Evolutionary conservation across 106 monocot species (phyloP).

Genomic region (Apostasia ramifera): DNA sequence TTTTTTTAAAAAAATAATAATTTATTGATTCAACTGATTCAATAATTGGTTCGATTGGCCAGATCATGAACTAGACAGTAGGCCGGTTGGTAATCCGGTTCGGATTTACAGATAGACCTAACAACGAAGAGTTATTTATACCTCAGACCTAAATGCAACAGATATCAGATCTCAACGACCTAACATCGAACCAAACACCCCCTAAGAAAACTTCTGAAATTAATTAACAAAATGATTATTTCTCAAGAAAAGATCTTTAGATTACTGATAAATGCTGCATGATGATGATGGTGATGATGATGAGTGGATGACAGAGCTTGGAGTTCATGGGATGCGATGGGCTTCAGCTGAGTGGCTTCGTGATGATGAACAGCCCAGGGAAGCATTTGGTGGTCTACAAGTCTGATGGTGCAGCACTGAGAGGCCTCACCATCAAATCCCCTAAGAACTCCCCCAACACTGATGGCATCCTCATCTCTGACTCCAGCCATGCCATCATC

Average conservation of each 20-base stretch:
- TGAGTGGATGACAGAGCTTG: constrained; percentile 3
- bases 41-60: neutral
- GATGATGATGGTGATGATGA: neutral
- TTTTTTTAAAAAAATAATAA: neutral
- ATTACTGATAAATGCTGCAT: neutral
- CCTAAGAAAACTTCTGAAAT: neutral
- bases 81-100: neutral
- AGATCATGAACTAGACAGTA: too few species aligned
- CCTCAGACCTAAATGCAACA: neutral
- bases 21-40: too few species aligned
- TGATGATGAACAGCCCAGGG: constrained; percentile 11
- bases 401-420: neutral
- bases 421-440: constrained; percentile 7
- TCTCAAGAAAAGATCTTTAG: neutral
- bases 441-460: constrained; percentile 14
- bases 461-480: constrained; percentile 12
- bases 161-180: neutral
- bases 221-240: neutral
- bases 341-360: constrained; percentile 2
- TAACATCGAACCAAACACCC: neutral
- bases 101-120: neutral
- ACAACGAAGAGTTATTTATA: neutral
- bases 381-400: constrained; percentile 15
- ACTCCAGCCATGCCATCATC: constrained; percentile 9
- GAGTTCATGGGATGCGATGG: constrained; percentile 8